A percentile compares a stretch with the other conserved stretches of the same genome.
phyloP scores from a whole-genome alignment of 2,329 filamentous ascomycete species.

The Sporothrix globosa region DNA sequence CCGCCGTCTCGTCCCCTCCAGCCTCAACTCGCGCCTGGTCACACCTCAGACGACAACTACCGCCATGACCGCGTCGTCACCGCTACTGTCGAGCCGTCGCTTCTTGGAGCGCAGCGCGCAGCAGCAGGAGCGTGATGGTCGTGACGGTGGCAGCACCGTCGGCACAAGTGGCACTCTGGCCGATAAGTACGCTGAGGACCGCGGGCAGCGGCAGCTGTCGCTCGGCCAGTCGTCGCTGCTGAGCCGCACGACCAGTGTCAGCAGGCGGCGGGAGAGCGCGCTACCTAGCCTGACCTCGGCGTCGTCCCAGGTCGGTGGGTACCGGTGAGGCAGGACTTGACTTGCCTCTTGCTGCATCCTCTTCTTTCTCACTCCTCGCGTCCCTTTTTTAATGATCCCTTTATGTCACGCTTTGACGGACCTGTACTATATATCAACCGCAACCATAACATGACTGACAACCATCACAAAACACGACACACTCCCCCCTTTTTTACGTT shows the following conservation, averaged over 20 bases:
- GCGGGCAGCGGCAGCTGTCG: slow-evolving; percentile 51
- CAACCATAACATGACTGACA: neutral
- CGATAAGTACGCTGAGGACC: slow-evolving; percentile 49
- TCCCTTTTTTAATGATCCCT: neutral
- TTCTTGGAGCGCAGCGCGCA: slow-evolving; percentile 54
- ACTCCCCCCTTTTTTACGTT: neutral
- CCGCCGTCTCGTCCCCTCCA: slow-evolving; percentile 56
- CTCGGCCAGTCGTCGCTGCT: slow-evolving; percentile 49
- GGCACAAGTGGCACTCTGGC: slow-evolving; percentile 29
- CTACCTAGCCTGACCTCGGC: slow-evolving; percentile 47
- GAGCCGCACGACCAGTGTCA: slow-evolving; percentile 53
- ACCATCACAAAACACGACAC: neutral
- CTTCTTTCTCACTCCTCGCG: neutral
- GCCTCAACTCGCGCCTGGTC: slow-evolving; percentile 53
- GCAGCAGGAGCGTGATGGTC: slow-evolving; percentile 45
- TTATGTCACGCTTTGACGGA: slow-evolving; percentile 13
- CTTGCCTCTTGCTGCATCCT: neutral
- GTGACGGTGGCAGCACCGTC: slow-evolving; percentile 43
- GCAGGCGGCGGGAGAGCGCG: slow-evolving; percentile 47
- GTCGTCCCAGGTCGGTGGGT: slow-evolving; percentile 48
- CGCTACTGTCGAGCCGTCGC: slow-evolving; percentile 44
- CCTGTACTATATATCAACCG: slow-evolving; percentile 15
- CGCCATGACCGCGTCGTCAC: slow-evolving; percentile 33
- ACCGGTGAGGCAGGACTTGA: slow-evolving; percentile 46
- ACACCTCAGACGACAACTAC: slow-evolving; percentile 47